These are phyloP conservation scores for Colletotrichum sp. DNA, from an alignment of 2,329 filamentous ascomycete genomes.

Conservation along the genomic window DNA sequence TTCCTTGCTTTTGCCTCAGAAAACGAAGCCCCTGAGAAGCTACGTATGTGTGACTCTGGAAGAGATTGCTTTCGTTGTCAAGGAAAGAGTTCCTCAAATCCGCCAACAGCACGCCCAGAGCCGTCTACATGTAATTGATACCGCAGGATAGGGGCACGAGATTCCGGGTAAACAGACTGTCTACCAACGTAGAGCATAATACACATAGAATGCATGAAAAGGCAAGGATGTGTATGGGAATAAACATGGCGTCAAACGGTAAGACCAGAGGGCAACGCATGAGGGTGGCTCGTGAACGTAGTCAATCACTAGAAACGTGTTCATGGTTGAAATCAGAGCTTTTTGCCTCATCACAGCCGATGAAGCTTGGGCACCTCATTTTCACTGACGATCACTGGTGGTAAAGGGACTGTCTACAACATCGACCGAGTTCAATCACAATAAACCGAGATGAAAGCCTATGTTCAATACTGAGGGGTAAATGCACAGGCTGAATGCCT, in stretches of 20 bases:
- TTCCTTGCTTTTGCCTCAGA: too few species aligned
- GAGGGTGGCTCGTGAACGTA: not conserved
- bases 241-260: not conserved
- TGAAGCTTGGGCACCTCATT: not conserved
- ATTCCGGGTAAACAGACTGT: not conserved
- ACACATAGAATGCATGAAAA: not conserved
- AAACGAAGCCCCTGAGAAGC: not conserved
- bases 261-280: not conserved
- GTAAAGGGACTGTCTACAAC: not conserved
- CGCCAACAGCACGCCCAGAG: too few species aligned
- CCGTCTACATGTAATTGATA: not conserved
- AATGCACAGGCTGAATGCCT: not conserved
- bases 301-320: too few species aligned
- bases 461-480: not conserved
- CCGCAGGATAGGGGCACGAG: not conserved
- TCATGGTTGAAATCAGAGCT: too few species aligned
- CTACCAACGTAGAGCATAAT: not conserved
- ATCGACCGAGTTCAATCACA: not conserved
- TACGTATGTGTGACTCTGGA: not conserved
- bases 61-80: not conserved
- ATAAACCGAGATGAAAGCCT: not conserved
- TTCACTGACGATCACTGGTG: not conserved
- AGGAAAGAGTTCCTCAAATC: not conserved
- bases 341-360: too few species aligned
- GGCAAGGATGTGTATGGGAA: not conserved